Base-by-base conservation (phyloP, 441 rosid genomes). In the Raphanus hybrid region DNA sequence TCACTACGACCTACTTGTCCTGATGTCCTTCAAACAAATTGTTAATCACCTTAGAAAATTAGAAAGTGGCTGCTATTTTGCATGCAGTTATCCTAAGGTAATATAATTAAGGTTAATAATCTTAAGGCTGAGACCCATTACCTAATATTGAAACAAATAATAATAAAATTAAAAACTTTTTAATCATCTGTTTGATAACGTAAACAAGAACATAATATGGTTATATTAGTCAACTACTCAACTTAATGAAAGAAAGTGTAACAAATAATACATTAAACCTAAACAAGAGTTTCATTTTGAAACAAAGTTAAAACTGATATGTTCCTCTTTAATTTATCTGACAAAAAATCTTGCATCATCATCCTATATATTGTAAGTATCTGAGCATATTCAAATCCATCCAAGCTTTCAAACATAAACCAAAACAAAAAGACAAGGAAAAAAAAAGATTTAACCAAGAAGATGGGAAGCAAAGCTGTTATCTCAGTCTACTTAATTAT, bases 401-500 rank as follows among this genome's bases (percentile, higher is more conserved):
- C 50, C 14, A 4, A 43, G 3, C 57, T 14, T 52, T 14, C 15
- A 52, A 14, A 8, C 20, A 52, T 14, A 52, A 52, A 52, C 58
- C 9, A 52, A 45, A 50, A 48, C 7, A 2, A 14, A 50, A 50
- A 50, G 57, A 50, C 15, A 50, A 50, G 57, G 3, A 1, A 14
- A 50, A 50, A 50, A 50, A 14, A 14, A 50, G 3, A 14, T 23
- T 1, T 50, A 14, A 54, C 59, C 59, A 15, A 15, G 23, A 54
- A 54, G 23, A 54, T 54, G 20, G 58, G 58, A 54, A 54, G 58
- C 58, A 54, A 54, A 54, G 58, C 9, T 54, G 58, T 15, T 16
- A 4, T 54, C 58, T 54, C 58, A 16, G 23, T 54, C 58, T 54
- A 54, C 58, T 2, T 52, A 52, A 15, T 52, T 52, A 52, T 52